phyloP scores from a whole-genome alignment of 1,284 basidiomycete genomes.

The Taiwanofungus camphoratus region DNA sequence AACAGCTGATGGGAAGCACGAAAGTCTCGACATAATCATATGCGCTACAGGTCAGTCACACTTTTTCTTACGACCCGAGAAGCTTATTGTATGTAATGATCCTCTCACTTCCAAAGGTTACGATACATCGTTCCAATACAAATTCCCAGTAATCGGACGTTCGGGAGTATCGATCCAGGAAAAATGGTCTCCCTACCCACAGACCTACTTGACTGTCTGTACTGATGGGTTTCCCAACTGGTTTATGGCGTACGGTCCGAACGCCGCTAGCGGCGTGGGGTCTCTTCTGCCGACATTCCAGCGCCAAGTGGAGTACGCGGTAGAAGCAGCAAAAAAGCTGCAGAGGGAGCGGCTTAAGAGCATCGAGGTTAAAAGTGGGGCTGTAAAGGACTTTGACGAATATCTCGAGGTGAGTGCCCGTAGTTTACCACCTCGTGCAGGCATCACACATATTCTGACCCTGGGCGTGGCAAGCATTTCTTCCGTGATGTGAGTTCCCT shows the following conservation, averaged over 20 bases:
- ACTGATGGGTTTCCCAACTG: conserved; percentile 59
- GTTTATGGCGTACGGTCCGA: conserved; percentile 53
- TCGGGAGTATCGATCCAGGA: conserved; percentile 41
- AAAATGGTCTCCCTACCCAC: conserved; percentile 46
- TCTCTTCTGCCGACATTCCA: conserved; percentile 50
- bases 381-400: conserved; percentile 52
- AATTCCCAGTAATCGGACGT: conserved; percentile 49
- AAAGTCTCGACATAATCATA: conserved; percentile 50
- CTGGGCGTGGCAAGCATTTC: conserved; percentile 28
- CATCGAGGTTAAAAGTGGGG: conserved; percentile 50
- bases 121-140: conserved; percentile 45
- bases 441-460: not conserved
- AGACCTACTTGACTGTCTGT: conserved; percentile 48
- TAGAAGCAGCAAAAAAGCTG: conserved; percentile 47
- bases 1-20: conserved; percentile 44
- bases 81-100: conserved; percentile 41
- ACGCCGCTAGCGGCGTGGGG: conserved; percentile 45
- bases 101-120: conserved; percentile 41
- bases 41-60: conserved; percentile 29
- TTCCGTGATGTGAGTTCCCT: conserved; percentile 43
- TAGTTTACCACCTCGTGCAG: too few species aligned
- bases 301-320: conserved; percentile 48
- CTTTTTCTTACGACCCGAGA: too few species aligned
- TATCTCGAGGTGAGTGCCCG: conserved; percentile 38
- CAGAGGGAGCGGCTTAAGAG: conserved; percentile 55